A percentile compares a stretch with the other conserved stretches of the same genome.
These are phyloP conservation scores for Aspergillus cavernicola DNA, from an alignment of 495 filamentous ascomycete species.

Conservation along the genomic window DNA sequence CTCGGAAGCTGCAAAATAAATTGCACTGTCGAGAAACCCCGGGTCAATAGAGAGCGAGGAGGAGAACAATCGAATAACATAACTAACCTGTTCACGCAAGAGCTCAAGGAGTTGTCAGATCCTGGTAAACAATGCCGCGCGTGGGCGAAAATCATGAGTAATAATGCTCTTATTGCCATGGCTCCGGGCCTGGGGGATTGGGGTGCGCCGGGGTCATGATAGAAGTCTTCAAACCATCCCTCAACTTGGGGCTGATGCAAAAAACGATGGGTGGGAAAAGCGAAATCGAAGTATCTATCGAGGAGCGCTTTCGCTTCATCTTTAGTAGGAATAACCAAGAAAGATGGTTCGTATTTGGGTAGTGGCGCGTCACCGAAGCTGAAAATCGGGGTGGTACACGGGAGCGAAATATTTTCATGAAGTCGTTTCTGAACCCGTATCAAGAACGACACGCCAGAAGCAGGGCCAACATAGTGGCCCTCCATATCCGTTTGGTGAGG, in stretches of 20 bases:
- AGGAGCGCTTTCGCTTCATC: slow-evolving; percentile 22
- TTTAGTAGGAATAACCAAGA: slow-evolving; percentile 22
- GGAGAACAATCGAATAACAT: not conserved
- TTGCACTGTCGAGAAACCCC: slow-evolving; percentile 9
- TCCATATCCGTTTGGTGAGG: slow-evolving; percentile 30
- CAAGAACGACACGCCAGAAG: slow-evolving; percentile 33
- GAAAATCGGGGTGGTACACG: slow-evolving; percentile 23
- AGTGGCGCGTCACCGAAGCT: slow-evolving; percentile 31
- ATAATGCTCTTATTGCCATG: slow-evolving; percentile 17
- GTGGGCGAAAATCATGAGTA: slow-evolving; percentile 25
- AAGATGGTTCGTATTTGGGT: slow-evolving; percentile 20
- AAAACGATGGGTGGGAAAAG: slow-evolving; percentile 34
- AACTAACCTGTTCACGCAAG: slow-evolving; percentile 16
- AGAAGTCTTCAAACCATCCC: slow-evolving; percentile 21
- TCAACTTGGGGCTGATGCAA: slow-evolving; percentile 22
- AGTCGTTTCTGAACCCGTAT: slow-evolving; percentile 29
- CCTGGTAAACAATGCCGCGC: slow-evolving; percentile 18
- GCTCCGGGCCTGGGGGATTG: slow-evolving; percentile 2
- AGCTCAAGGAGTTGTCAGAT: not conserved
- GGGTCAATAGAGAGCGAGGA: not conserved
- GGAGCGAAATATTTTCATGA: slow-evolving; percentile 21
- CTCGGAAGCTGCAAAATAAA: slow-evolving; percentile 24
- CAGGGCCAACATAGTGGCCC: slow-evolving; percentile 34
- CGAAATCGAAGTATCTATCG: slow-evolving; percentile 32
- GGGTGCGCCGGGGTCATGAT: slow-evolving; percentile 8